Conservation (phyloP, 257 asterid species). For the Solanum habrochaites region DNA sequence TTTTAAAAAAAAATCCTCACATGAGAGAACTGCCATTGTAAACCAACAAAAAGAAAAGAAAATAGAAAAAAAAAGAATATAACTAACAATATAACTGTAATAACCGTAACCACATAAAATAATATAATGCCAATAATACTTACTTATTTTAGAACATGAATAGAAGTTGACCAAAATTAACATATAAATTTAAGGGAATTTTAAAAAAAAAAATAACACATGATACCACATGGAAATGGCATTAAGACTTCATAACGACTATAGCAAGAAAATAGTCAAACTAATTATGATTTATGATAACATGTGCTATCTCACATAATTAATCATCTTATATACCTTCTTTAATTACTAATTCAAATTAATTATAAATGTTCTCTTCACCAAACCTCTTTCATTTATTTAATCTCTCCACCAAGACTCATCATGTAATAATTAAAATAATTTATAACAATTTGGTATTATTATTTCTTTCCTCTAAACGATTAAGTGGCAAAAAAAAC, state of each 20-base stretch:
- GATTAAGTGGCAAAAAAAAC: not conserved
- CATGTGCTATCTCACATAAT: not conserved
- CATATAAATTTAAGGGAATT: conserved; percentile 4
- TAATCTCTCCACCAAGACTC: not conserved
- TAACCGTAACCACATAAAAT: not conserved
- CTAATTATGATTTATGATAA: not conserved
- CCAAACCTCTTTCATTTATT: conserved; percentile 23
- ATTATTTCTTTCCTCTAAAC: not conserved
- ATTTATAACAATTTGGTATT: not conserved
- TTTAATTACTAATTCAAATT: not conserved
- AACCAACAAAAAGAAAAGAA: not conserved
- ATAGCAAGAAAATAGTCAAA: conserved; percentile 29
- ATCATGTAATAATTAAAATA: conserved; percentile 27
- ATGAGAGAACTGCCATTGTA: not conserved
- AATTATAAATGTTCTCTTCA: conserved; percentile 10
- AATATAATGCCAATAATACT: not conserved
- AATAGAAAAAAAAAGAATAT: not conserved
- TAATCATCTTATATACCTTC: not conserved
- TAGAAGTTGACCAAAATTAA: conserved; percentile 12
- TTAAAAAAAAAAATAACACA: conserved; percentile 21
- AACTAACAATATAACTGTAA: not conserved
- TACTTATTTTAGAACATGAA: conserved; percentile 5
- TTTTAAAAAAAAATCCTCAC: not conserved
- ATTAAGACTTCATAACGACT: conserved; percentile 13
- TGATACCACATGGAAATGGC: conserved; percentile 67